Evolutionary conservation across 1,284 basidiomycete species (phyloP).

Genomic region (Ceratobasidium sp.): DNA sequence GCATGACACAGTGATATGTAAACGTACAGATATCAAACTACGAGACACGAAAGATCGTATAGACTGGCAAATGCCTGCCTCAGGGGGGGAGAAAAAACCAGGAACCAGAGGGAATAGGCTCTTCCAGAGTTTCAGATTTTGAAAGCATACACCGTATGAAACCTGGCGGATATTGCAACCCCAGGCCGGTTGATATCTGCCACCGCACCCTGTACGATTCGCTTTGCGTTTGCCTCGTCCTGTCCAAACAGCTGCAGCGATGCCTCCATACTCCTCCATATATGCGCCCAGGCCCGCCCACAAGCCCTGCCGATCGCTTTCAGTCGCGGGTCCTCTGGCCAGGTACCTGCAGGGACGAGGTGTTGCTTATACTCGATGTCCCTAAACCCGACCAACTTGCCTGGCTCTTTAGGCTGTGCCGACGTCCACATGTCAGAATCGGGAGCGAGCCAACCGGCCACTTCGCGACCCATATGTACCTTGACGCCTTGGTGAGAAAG

Average conservation of each 20-base stretch:
- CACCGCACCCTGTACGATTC: background rate
- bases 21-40: background rate
- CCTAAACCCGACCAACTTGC: background rate
- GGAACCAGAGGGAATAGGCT: too few species aligned
- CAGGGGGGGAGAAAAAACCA: background rate
- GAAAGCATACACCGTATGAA: slow-evolving; percentile 4
- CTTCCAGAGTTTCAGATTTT: too few species aligned
- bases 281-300: background rate
- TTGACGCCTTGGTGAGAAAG: background rate
- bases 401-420: background rate
- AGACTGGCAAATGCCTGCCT: background rate
- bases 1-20: background rate
- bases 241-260: slow-evolving; percentile 14
- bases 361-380: background rate
- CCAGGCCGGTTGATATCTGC: background rate
- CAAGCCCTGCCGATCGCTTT: background rate
- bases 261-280: slow-evolving; percentile 19
- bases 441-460: background rate
- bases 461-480: background rate
- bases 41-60: background rate
- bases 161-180: background rate
- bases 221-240: background rate
- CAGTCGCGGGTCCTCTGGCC: background rate
- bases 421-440: background rate
- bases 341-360: background rate